Conservation (phyloP, 2,329 filamentous ascomycete species). For the Fusarium secorum region DNA sequence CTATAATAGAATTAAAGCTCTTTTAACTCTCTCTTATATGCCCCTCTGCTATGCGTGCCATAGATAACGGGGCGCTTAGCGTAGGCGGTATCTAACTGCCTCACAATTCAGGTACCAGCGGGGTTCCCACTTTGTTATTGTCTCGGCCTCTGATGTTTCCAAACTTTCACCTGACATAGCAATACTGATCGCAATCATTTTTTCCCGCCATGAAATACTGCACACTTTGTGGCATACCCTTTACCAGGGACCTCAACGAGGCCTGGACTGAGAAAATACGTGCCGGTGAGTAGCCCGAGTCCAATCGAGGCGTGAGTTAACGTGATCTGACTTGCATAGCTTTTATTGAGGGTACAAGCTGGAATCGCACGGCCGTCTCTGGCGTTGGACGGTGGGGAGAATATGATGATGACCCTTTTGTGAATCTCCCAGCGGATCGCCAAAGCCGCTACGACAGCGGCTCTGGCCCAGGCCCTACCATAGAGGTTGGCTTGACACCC, state of each 20-base stretch:
- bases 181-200: no score
- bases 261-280: rapidly evolving
- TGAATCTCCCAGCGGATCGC: rapidly evolving
- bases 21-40: no score
- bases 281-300: neutral
- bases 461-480: rapidly evolving
- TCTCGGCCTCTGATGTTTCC: no score
- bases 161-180: no score
- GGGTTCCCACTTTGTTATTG: no score
- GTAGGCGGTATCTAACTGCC: no score
- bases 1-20: no score
- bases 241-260: rapidly evolving
- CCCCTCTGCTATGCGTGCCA: no score
- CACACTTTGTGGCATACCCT: neutral
- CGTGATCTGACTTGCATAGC: neutral
- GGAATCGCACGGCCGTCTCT: neutral
- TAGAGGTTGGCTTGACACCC: neutral
- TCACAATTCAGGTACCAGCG: no score
- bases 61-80: no score
- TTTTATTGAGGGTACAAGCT: neutral
- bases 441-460: neutral
- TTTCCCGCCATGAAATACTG: neutral
- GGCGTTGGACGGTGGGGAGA: neutral
- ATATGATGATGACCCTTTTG: neutral
- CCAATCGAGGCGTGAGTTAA: no score